A percentile compares a stretch with the other conserved stretches of the same genome.
Conservation (phyloP, 1,284 basidiomycete genomes). For the Singerocomus rubriflavus region DNA sequence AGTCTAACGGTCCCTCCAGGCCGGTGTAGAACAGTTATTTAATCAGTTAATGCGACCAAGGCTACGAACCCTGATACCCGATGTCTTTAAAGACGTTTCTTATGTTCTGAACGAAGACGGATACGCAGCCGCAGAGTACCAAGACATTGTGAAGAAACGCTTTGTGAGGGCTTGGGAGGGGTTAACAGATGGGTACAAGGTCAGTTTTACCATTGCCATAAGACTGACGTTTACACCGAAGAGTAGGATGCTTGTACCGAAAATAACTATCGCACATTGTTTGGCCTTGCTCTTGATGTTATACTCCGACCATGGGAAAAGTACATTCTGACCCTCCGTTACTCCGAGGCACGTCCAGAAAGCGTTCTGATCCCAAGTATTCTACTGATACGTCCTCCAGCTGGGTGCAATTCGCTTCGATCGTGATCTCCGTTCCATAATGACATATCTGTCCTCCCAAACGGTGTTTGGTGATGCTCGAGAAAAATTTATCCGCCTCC, state of each 20-base stretch:
- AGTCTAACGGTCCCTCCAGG: slow-evolving; percentile 39
- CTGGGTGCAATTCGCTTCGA: slow-evolving; percentile 98
- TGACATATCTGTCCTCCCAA: slow-evolving; percentile 80
- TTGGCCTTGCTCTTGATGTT: slow-evolving; percentile 80
- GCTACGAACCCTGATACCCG: slow-evolving; percentile 77
- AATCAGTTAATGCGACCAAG: slow-evolving; percentile 88
- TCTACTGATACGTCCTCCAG: slow-evolving; percentile 40
- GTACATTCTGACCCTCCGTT: slow-evolving; percentile 75
- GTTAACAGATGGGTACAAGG: slow-evolving; percentile 83
- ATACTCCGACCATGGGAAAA: slow-evolving; percentile 95
- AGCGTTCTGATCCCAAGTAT: not conserved
- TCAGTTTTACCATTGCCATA: slow-evolving; percentile 30
- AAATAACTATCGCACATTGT: slow-evolving; percentile 83
- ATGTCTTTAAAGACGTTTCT: slow-evolving; percentile 86
- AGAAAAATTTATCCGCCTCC: slow-evolving; percentile 88
- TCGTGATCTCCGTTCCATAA: slow-evolving; percentile 84
- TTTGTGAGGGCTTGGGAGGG: slow-evolving; percentile 87
- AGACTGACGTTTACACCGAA: slow-evolving; percentile 4
- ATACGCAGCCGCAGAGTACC: slow-evolving; percentile 81
- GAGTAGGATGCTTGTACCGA: slow-evolving; percentile 80
- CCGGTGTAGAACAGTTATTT: slow-evolving; percentile 91
- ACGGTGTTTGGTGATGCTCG: slow-evolving; percentile 84
- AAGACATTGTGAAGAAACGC: slow-evolving; percentile 83
- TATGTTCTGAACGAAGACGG: slow-evolving; percentile 89
- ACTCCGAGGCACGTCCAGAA: slow-evolving; percentile 69